Percentiles rank a stretch among this genome's conserved stretches.
These are phyloP conservation scores for Ambrosia trifida DNA, from an alignment of 129 eudicot species.

Conservation along the genomic window DNA sequence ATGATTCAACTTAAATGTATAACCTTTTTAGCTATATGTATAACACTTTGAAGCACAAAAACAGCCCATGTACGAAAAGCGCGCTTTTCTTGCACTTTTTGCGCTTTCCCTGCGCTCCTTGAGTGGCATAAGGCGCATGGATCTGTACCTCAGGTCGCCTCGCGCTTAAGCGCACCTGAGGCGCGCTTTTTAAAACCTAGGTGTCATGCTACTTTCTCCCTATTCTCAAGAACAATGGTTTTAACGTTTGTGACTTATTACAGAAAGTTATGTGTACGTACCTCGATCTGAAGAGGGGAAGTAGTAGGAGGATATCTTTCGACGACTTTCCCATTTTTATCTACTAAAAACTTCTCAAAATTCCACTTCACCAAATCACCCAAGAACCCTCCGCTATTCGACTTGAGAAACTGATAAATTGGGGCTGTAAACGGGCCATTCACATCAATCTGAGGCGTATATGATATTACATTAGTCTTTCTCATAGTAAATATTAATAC, in stretches of 20 bases:
- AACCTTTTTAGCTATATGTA: too few relatives aligned
- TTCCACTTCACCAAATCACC: conserved; percentile 92
- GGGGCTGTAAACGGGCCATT: conserved; percentile 90
- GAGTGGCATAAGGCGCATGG: too few relatives aligned
- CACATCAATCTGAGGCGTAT: conserved; percentile 66
- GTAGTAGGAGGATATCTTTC: conserved; percentile 92
- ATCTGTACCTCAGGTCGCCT: too few relatives aligned
- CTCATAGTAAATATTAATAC: too few relatives aligned
- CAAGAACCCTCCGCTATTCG: conserved; percentile 77
- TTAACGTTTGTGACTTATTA: background rate
- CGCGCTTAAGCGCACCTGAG: too few relatives aligned
- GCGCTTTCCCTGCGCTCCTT: too few relatives aligned
- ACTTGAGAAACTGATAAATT: conserved; percentile 72
- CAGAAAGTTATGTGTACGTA: conserved; percentile 42
- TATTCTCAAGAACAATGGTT: background rate
- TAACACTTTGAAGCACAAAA: too few relatives aligned
- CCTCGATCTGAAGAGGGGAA: conserved; percentile 88
- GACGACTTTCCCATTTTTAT: conserved; percentile 77
- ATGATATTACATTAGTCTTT: conserved; percentile 23
- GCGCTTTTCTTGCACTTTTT: too few relatives aligned
- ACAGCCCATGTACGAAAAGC: too few relatives aligned
- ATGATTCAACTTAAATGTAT: too few relatives aligned
- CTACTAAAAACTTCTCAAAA: conserved; percentile 89
- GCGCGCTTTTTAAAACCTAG: too few relatives aligned
- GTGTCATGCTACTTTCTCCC: background rate